Evolutionary conservation across 345 rosid genomes (phyloP).

Genomic region (Rubroshorea leprosula): DNA sequence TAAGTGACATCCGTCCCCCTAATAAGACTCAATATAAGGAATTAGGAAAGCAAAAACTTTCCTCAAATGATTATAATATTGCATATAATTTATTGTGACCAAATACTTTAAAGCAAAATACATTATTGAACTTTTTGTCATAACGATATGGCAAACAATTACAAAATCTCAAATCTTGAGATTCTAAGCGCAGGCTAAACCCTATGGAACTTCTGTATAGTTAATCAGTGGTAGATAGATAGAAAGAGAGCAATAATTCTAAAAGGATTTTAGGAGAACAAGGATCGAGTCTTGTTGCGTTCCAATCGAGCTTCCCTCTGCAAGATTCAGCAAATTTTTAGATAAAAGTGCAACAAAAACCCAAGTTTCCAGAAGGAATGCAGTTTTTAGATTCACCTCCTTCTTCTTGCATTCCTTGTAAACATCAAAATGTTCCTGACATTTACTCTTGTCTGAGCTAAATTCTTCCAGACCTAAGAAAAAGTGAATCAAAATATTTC

Average conservation of each 20-base stretch:
- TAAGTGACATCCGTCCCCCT: too few relatives aligned
- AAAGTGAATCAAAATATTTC: background rate
- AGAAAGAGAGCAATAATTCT: background rate
- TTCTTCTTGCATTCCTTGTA: constrained; percentile 98
- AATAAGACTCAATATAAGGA: too few relatives aligned
- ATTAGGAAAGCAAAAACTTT: too few relatives aligned
- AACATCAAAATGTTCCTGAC: constrained; percentile 86
- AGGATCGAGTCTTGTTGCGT: constrained; percentile 67
- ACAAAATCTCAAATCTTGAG: background rate
- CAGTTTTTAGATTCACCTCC: constrained; percentile 65
- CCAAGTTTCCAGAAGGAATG: constrained; percentile 1
- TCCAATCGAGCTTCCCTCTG: constrained; percentile 97
- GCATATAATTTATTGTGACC: background rate
- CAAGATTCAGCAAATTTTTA: constrained; percentile 6
- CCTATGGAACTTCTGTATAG: background rate
- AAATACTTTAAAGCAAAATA: background rate
- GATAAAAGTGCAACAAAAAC: background rate
- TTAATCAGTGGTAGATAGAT: background rate
- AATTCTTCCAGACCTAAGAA: constrained; percentile 81
- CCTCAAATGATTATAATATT: too few relatives aligned
- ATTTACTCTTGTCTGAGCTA: constrained; percentile 78
- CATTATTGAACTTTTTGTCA: background rate
- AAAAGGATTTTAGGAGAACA: constrained; percentile 53
- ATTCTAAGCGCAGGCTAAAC: background rate
- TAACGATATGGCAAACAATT: background rate